A percentile compares a stretch with the other conserved stretches of the same genome.
Evolutionary conservation across 192 early-diverging fungal genomes (phyloP).

Genomic region (Coemansia brasiliensis): DNA sequence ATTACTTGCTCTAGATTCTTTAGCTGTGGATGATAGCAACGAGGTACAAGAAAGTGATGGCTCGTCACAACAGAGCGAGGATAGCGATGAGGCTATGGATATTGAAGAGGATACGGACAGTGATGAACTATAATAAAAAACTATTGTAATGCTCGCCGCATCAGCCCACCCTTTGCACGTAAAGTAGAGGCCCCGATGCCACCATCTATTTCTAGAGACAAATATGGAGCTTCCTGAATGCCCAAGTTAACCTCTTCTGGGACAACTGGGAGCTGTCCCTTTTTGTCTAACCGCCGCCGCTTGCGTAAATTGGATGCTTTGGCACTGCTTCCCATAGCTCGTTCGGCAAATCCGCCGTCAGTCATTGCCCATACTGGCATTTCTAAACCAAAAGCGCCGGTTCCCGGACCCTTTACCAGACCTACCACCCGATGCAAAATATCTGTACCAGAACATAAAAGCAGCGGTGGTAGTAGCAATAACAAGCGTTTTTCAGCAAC

Average conservation of each 20-base stretch:
- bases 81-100: slow-evolving; percentile 55
- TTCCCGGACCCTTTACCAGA: slow-evolving; percentile 39
- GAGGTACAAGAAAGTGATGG: not conserved
- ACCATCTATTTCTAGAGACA: slow-evolving; percentile 40
- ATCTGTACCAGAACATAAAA: not conserved
- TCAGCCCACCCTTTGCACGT: slow-evolving; percentile 18
- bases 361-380: slow-evolving; percentile 38
- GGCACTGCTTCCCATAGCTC: slow-evolving; percentile 32
- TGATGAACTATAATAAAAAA: too few relatives aligned
- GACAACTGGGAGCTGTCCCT: too few relatives aligned
- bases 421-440: slow-evolving; percentile 37
- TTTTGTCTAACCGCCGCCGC: slow-evolving; percentile 3
- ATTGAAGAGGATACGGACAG: slow-evolving; percentile 42
- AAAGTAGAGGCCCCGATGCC: slow-evolving; percentile 44
- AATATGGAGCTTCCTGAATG: slow-evolving; percentile 48
- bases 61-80: slow-evolving; percentile 18
- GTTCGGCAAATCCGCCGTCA: slow-evolving; percentile 40
- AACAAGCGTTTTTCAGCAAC: slow-evolving; percentile 56
- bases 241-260: slow-evolving; percentile 17
- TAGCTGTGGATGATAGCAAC: too few relatives aligned
- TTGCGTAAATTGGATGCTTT: not conserved
- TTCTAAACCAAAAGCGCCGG: slow-evolving; percentile 28
- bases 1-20: slow-evolving; percentile 1
- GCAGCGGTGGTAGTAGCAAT: slow-evolving; percentile 58
- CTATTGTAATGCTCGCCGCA: slow-evolving; percentile 33